phyloP scores from a whole-genome alignment of 768 basidiomycete species.

The Tephrocybe sp. region DNA sequence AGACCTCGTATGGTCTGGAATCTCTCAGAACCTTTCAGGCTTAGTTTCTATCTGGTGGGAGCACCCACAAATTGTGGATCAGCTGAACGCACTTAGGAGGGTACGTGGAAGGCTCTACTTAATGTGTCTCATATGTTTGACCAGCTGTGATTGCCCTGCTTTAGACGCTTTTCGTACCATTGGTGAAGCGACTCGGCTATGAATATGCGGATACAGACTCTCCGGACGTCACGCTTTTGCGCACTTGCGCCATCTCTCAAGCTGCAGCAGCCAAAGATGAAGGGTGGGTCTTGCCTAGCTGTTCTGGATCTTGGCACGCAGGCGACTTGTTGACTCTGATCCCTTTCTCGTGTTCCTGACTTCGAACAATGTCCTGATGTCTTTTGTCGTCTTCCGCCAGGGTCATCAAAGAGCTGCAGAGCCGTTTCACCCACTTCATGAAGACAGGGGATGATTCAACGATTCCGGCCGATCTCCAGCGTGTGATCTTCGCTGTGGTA shows the following conservation, averaged over 20 bases:
- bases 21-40: conserved; percentile 52
- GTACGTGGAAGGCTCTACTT: conserved; percentile 34
- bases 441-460: conserved; percentile 71
- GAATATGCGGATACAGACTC: conserved; percentile 68
- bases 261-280: conserved; percentile 33
- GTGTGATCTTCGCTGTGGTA: conserved; percentile 53
- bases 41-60: conserved; percentile 85
- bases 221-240: conserved; percentile 65
- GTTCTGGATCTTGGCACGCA: background rate
- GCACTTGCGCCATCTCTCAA: conserved; percentile 68
- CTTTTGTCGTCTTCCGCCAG: conserved; percentile 33
- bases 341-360: background rate
- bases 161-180: conserved; percentile 67
- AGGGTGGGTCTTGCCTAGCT: conserved; percentile 18
- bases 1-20: conserved; percentile 84
- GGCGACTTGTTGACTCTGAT: background rate
- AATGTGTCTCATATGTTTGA: background rate
- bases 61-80: conserved; percentile 49
- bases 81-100: conserved; percentile 59
- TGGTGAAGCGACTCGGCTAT: conserved; percentile 79
- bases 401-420: conserved; percentile 69
- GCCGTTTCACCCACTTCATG: conserved; percentile 70
- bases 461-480: conserved; percentile 80
- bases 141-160: background rate
- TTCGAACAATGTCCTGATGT: conserved; percentile 2